These are phyloP conservation scores for Lasiodiplodia citricola DNA, from an alignment of 2,329 filamentous ascomycete genomes.

Conservation along the genomic window DNA sequence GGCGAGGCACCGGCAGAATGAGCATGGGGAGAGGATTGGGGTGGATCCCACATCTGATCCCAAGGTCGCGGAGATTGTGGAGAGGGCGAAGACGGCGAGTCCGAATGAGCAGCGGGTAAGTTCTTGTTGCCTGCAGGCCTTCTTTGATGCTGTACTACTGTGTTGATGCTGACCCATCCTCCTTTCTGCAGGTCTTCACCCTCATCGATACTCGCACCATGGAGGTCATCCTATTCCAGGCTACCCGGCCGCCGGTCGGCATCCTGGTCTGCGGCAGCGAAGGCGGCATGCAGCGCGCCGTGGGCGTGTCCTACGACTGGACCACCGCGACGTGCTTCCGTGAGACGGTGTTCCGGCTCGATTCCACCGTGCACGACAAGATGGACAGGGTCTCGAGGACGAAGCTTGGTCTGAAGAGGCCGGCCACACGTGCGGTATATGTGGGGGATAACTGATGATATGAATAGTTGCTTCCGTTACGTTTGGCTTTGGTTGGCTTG, in stretches of 20 bases:
- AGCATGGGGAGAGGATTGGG: constrained; percentile 39
- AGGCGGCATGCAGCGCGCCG: constrained; percentile 53
- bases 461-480: background rate
- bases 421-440: background rate
- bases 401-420: constrained; percentile 37
- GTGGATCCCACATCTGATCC: constrained; percentile 40
- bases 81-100: constrained; percentile 33
- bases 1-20: constrained; percentile 39
- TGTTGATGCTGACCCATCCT: background rate
- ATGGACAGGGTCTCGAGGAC: constrained; percentile 44
- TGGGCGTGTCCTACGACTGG: constrained; percentile 55
- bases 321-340: constrained; percentile 47
- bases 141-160: no score
- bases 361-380: constrained; percentile 44
- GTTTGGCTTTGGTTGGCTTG: background rate
- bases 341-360: constrained; percentile 53
- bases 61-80: constrained; percentile 30
- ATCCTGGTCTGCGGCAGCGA: constrained; percentile 53
- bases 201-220: constrained; percentile 51
- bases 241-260: constrained; percentile 47
- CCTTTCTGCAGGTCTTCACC: constrained; percentile 38
- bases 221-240: constrained; percentile 50
- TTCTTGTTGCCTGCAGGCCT: background rate
- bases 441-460: background rate
- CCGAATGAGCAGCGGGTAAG: constrained; percentile 36